Evolutionary conservation across 352 stramenopile species (phyloP).

Genomic region (Peronospora destructor): DNA sequence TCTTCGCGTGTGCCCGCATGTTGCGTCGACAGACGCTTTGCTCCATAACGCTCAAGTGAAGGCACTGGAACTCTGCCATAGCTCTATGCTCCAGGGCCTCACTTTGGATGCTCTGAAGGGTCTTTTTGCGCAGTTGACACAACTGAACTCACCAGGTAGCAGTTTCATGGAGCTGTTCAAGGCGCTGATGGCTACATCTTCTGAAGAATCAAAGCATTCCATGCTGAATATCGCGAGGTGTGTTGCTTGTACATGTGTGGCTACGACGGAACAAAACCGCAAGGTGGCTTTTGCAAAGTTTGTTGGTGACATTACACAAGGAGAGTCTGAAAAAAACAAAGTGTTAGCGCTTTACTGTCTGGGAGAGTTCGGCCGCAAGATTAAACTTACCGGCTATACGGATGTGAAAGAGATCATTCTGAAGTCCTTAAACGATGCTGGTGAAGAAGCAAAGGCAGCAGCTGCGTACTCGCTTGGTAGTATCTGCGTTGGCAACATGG

Average conservation of each 20-base stretch:
- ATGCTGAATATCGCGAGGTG: constrained; percentile 92
- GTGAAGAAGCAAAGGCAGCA: constrained; percentile 94
- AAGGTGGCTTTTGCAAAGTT: constrained; percentile 72
- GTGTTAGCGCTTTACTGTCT: constrained; percentile 91
- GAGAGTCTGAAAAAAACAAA: constrained; percentile 54
- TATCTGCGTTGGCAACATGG: constrained; percentile 92
- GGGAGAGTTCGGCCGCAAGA: constrained; percentile 91
- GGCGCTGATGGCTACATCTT: constrained; percentile 58
- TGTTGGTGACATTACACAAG: constrained; percentile 52
- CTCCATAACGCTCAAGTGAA: constrained; percentile 67
- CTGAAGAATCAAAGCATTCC: constrained; percentile 82
- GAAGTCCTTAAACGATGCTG: constrained; percentile 73
- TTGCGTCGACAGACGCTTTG: constrained; percentile 54
- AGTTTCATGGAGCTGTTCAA: constrained; percentile 86
- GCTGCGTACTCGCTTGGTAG: constrained; percentile 94
- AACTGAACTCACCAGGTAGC: constrained; percentile 41
- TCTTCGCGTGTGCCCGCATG: constrained; percentile 52
- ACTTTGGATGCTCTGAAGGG: constrained; percentile 44
- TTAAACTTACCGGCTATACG: constrained; percentile 78
- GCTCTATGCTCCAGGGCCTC: constrained; percentile 88
- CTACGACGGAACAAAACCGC: constrained; percentile 44
- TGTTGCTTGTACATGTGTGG: constrained; percentile 82
- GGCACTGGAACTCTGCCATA: constrained; percentile 85
- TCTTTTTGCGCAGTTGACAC: constrained; percentile 67
- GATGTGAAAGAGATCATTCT: constrained; percentile 89